phyloP scores from a whole-genome alignment of 257 asterid species.

The Solanum clarkiae region DNA sequence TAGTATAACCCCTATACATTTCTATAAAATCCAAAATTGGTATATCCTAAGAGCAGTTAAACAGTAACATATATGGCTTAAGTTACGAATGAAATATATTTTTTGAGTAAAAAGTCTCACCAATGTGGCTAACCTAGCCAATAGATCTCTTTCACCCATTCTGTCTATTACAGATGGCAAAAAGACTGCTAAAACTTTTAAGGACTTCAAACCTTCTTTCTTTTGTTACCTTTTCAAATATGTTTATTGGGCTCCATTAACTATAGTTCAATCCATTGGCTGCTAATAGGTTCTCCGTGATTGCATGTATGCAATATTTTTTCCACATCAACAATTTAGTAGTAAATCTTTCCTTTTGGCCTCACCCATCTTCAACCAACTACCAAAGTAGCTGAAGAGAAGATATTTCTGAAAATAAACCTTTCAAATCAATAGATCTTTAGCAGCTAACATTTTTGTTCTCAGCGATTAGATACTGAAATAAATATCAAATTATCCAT shows the following conservation, averaged over 20 bases:
- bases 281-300: constrained; percentile 28
- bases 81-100: neutral
- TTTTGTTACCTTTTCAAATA: constrained; percentile 39
- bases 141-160: constrained; percentile 58
- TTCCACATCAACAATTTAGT: constrained; percentile 66
- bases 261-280: constrained; percentile 32
- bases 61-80: neutral
- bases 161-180: constrained; percentile 69
- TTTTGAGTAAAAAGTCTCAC: constrained; percentile 30
- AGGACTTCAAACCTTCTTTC: constrained; percentile 72
- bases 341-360: constrained; percentile 75
- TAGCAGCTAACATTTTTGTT: constrained; percentile 12
- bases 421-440: constrained; percentile 21
- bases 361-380: constrained; percentile 84
- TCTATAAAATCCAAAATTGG: neutral
- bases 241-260: constrained; percentile 23
- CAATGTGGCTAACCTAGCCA: constrained; percentile 70
- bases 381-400: constrained; percentile 82
- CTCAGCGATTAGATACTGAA: constrained; percentile 71
- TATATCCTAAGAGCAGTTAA: neutral
- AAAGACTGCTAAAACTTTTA: constrained; percentile 78
- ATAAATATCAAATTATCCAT: neutral
- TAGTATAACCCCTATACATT: neutral
- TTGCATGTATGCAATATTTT: constrained; percentile 50
- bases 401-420: constrained; percentile 41